Evolutionary conservation across 2,329 filamentous ascomycete genomes (phyloP).

Genomic region (Thyridium curvatum): DNA sequence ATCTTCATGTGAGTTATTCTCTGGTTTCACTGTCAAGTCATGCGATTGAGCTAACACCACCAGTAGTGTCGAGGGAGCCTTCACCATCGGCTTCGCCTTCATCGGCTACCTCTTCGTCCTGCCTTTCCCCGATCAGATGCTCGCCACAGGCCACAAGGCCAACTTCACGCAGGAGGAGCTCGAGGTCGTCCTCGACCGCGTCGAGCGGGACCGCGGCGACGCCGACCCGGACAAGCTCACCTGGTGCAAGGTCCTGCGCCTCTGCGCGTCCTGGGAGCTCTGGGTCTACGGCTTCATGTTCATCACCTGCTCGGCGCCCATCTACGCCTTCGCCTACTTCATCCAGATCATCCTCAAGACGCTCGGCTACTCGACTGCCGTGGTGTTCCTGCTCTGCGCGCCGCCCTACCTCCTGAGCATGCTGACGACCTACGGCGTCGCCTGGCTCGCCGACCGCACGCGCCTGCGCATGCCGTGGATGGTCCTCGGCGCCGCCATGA

Average conservation of each 20-base stretch:
- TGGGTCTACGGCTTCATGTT: slow-evolving; percentile 30
- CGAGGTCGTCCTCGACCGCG: slow-evolving; percentile 19
- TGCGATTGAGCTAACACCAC: background rate
- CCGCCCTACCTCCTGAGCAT: slow-evolving; percentile 26
- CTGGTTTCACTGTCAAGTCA: background rate
- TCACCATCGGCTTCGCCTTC: slow-evolving; percentile 5
- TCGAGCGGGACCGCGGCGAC: slow-evolving; percentile 35
- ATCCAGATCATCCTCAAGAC: slow-evolving; percentile 50
- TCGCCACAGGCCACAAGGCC: slow-evolving; percentile 2
- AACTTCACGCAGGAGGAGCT: slow-evolving; percentile 17
- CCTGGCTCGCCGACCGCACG: slow-evolving; percentile 23
- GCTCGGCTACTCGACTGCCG: slow-evolving; percentile 16
- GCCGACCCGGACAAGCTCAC: slow-evolving; percentile 28
- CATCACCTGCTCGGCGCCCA: slow-evolving; percentile 46
- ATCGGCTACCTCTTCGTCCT: slow-evolving; percentile 10
- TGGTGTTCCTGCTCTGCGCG: slow-evolving; percentile 25
- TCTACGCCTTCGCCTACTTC: slow-evolving; percentile 56
- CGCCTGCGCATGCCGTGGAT: slow-evolving; percentile 21
- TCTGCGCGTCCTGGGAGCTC: slow-evolving; percentile 30
- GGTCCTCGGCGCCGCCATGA: slow-evolving; percentile 10
- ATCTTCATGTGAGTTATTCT: slow-evolving; percentile 27
- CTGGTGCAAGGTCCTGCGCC: slow-evolving; percentile 19
- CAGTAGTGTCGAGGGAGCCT: slow-evolving; percentile 3
- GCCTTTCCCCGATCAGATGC: slow-evolving; percentile 5
- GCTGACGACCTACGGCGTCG: slow-evolving; percentile 20